Evolutionary conservation across 805 yeast genomes (phyloP), one percentile per base, ranked within the genome.

Genomic region (Saccharomycopsis sp.): DNA sequence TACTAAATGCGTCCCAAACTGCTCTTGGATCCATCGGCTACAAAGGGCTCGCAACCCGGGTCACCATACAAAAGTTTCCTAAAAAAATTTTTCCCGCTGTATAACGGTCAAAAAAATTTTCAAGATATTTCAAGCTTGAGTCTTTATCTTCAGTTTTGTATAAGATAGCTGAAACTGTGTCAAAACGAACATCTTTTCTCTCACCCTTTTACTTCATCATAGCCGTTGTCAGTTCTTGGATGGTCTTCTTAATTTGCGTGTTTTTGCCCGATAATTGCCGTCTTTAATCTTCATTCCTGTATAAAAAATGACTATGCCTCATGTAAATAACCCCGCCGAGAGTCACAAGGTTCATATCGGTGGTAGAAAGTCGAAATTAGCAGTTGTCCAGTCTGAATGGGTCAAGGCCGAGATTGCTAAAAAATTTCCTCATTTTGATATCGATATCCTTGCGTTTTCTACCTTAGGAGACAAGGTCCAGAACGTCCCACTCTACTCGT

Each of bases 401-500:
- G 90, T 93, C 44, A 86, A 84, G 61, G 78, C 73, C 15, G 65
- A 75, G 52, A 86, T 94, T 59, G 78, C 80, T 63, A 69, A 72
- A 25, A 75, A 75, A 20, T 86, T 83, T 68, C 91, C 94, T 12
- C 78, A 84, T 25, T 73, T 85, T 56, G 70, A 78, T n/a, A 86
- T 92, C 68, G 84, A 91, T 25, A 85, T 94, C 22, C 72, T 88
- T 12, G 92, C 96, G 2, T 78, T 89, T 44, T 80, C 86, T 56
- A 93, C 99, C 0, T 76, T 94, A 41, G 99, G 98, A 24, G 99
- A 94, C 74, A 87, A 89, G 68, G 85, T 87, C 34, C 94, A 84
- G 68, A 81, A 79, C 68, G 85, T 83, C 69, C 97, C 99, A 5
- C 76, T 94, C 54, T 94, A 93, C 71, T 82, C 96, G 2, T 94